Conservation (phyloP, 2,329 filamentous ascomycete species). For the Talaromyces marneffei region DNA sequence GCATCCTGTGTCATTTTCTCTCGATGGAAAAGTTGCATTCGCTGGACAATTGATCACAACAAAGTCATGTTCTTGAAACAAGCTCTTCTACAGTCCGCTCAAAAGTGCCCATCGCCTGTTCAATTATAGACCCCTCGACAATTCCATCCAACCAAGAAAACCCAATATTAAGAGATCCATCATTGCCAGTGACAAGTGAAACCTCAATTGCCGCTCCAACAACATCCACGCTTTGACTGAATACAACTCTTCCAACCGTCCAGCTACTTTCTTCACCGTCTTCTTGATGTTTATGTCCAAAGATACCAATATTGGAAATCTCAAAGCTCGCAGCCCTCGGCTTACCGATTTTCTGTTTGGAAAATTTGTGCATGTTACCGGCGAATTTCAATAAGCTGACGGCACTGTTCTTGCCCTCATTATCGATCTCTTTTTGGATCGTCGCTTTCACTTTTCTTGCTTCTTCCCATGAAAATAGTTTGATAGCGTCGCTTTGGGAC, state of each 20-base stretch:
- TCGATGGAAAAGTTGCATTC: not conserved
- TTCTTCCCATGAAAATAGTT: not conserved
- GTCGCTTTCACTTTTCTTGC: not conserved
- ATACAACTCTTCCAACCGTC: conserved; percentile 5
- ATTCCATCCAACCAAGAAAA: conserved; percentile 4
- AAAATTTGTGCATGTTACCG: not conserved
- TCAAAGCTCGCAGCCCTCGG: not conserved
- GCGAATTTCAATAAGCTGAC: not conserved
- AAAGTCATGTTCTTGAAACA: not conserved
- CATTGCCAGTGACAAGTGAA: conserved; percentile 9
- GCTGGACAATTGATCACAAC: not conserved
- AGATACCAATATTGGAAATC: not conserved
- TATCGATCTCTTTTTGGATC: not conserved
- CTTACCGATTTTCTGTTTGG: not conserved
- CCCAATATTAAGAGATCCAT: not conserved
- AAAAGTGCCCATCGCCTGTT: not conserved
- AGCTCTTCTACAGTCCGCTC: not conserved
- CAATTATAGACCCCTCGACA: not conserved
- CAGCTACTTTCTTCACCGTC: not conserved
- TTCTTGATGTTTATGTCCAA: not conserved
- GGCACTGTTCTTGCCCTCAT: not conserved
- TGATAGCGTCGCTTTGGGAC: not conserved
- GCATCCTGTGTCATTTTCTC: not conserved
- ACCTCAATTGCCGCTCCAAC: conserved; percentile 6
- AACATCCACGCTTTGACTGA: conserved; percentile 8